A percentile compares a stretch with the other conserved stretches of the same genome.
Evolutionary conservation across 2,329 filamentous ascomycete genomes (phyloP).

Genomic region (Daldinia eschscholtzii): DNA sequence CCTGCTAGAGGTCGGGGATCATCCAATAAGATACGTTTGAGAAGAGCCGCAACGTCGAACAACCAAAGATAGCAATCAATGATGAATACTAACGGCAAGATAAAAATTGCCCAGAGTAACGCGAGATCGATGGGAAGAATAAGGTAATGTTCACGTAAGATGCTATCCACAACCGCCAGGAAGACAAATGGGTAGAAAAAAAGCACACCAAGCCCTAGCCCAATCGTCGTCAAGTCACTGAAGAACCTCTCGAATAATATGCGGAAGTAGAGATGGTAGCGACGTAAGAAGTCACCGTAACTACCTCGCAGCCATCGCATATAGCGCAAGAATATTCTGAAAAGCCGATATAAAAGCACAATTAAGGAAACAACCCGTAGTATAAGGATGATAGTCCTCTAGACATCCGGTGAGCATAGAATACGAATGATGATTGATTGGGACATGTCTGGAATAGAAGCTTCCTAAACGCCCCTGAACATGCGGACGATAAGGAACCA

Average conservation of each 20-base stretch:
- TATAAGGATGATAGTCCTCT: slow-evolving; percentile 11
- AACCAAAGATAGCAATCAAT: slow-evolving; percentile 9
- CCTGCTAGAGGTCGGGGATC: slow-evolving; percentile 12
- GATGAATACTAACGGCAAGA: background rate
- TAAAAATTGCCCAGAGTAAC: slow-evolving; percentile 2
- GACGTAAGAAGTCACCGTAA: slow-evolving; percentile 12
- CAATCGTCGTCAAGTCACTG: background rate
- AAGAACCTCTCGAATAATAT: slow-evolving; percentile 11
- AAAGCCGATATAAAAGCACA: slow-evolving; percentile 17
- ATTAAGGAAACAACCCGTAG: slow-evolving; percentile 7
- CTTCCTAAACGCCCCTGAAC: slow-evolving; percentile 76
- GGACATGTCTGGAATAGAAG: background rate
- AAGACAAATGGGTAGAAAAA: slow-evolving; percentile 18
- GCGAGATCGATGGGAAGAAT: slow-evolving; percentile 17
- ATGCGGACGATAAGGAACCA: slow-evolving; percentile 93
- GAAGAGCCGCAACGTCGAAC: background rate
- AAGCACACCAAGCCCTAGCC: background rate
- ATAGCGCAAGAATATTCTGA: slow-evolving; percentile 3
- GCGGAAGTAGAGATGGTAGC: slow-evolving; percentile 9
- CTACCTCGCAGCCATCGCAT: background rate
- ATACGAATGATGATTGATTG: slow-evolving; percentile 8
- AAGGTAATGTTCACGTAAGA: slow-evolving; percentile 18
- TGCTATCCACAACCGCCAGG: slow-evolving; percentile 14
- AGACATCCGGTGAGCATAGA: slow-evolving; percentile 10
- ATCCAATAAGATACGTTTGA: slow-evolving; percentile 1